A percentile compares a stretch with the other conserved stretches of the same genome.
Conservation (phyloP, 768 basidiomycete genomes). For the Hydnomerulius pinastri region DNA sequence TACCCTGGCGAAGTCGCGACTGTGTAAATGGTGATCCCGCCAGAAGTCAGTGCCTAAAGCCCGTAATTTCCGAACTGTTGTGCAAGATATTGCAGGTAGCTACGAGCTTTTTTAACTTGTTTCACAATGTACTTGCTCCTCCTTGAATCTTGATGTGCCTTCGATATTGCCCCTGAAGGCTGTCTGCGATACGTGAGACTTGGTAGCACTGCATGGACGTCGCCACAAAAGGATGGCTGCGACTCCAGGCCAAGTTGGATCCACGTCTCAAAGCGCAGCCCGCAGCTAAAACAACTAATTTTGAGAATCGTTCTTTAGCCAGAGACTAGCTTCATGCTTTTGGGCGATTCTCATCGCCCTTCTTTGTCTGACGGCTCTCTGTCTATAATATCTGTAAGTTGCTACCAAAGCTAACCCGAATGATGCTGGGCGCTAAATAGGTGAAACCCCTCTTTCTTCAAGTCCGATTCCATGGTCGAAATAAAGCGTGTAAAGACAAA, state of each 20-base stretch:
- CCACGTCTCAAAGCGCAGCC: constrained; percentile 3
- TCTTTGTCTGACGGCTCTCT: constrained; percentile 48
- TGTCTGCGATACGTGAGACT: constrained; percentile 1
- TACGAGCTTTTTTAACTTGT: too few species aligned
- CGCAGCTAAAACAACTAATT: constrained; percentile 8
- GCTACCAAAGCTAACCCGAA: constrained; percentile 9
- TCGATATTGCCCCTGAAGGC: too few species aligned
- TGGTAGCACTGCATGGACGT: constrained; percentile 1
- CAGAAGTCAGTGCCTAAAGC: too few species aligned
- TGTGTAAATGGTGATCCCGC: too few species aligned
- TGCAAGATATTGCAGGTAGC: too few species aligned
- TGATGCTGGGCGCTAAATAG: background rate
- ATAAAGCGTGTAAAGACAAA: constrained; percentile 48
- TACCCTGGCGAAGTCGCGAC: background rate
- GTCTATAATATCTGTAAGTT: constrained; percentile 50
- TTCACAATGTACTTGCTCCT: too few species aligned
- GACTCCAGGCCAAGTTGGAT: constrained; percentile 7
- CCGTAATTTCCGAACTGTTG: too few species aligned
- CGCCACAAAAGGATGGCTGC: constrained; percentile 25
- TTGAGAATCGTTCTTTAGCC: too few species aligned
- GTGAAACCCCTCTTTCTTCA: constrained; percentile 10
- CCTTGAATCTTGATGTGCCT: too few species aligned
- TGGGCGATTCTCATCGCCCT: constrained; percentile 19
- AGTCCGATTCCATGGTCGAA: constrained; percentile 73
- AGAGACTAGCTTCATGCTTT: constrained; percentile 17